Conservation (phyloP, 768 basidiomycete genomes). For the Tulasnella sp. region DNA sequence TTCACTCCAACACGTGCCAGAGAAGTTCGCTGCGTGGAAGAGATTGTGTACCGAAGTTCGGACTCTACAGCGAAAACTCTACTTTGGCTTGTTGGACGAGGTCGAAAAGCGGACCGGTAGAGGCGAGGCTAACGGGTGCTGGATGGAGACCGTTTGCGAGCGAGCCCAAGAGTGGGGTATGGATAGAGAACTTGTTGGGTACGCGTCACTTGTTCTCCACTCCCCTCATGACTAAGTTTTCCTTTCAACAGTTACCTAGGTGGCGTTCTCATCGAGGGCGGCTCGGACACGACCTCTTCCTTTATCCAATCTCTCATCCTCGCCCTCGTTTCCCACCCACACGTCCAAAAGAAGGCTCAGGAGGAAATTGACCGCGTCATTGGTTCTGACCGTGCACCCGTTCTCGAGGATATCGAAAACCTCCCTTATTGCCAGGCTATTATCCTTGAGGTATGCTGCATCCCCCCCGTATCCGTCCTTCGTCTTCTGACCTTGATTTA, state of each 20-base stretch:
- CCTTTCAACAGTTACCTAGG: slow-evolving; percentile 24
- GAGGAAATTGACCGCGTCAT: slow-evolving; percentile 17
- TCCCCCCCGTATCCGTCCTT: background rate
- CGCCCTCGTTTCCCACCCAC: slow-evolving; percentile 4
- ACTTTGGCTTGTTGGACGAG: slow-evolving; percentile 25
- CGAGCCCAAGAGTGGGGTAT: slow-evolving; percentile 23
- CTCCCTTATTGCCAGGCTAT: slow-evolving; percentile 10
- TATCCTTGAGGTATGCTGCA: background rate
- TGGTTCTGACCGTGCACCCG: background rate
- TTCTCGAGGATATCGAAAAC: slow-evolving; percentile 9
- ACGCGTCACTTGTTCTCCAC: background rate
- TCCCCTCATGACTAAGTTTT: background rate
- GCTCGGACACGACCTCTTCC: slow-evolving; percentile 26
- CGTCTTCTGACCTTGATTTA: background rate
- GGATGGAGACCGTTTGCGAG: slow-evolving; percentile 27
- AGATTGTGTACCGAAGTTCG: slow-evolving; percentile 20
- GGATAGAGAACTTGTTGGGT: slow-evolving; percentile 23
- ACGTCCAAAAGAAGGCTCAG: slow-evolving; percentile 13
- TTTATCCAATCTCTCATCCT: slow-evolving; percentile 15
- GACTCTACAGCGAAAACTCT: slow-evolving; percentile 25
- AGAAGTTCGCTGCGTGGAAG: slow-evolving; percentile 30
- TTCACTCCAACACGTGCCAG: slow-evolving; percentile 27
- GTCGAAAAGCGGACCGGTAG: slow-evolving; percentile 22
- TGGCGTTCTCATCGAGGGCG: slow-evolving; percentile 26
- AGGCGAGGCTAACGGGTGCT: slow-evolving; percentile 25